Conservation (phyloP, 78 protist genomes). For the Dictyostelium capitatum region DNA sequence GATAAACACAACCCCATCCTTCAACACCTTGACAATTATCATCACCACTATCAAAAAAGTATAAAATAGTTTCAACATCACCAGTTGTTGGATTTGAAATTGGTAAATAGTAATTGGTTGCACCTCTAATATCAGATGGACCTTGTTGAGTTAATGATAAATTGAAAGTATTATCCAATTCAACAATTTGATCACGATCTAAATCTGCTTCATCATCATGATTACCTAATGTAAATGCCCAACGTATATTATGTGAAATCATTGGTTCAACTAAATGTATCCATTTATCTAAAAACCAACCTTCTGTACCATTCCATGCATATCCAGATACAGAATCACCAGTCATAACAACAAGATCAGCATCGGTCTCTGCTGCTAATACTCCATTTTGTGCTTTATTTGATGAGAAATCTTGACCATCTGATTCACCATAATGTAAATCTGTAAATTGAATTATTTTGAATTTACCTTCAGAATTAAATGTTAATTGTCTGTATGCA, state of each 20-base stretch:
- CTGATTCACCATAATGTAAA: slow-evolving; percentile 81
- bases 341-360: slow-evolving; percentile 73
- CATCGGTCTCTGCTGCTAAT: slow-evolving; percentile 47
- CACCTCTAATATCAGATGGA: slow-evolving; percentile 24
- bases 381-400: slow-evolving; percentile 24
- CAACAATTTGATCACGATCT: slow-evolving; percentile 41
- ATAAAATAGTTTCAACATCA: slow-evolving; percentile 13
- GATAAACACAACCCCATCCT: slow-evolving; percentile 86
- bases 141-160: slow-evolving; percentile 44
- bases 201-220: slow-evolving; percentile 80
- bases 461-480: slow-evolving; percentile 50
- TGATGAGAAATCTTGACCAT: slow-evolving; percentile 19
- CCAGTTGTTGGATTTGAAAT: slow-evolving; percentile 20
- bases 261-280: slow-evolving; percentile 39
- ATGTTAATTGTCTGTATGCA: slow-evolving; percentile 20
- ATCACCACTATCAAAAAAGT: slow-evolving; percentile 64
- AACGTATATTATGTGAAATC: slow-evolving; percentile 22
- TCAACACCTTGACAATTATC: slow-evolving; percentile 75
- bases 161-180: slow-evolving; percentile 16
- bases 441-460: slow-evolving; percentile 80
- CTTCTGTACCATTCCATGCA: slow-evolving; percentile 62
- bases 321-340: slow-evolving; percentile 78
- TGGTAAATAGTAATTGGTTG: slow-evolving; percentile 62
- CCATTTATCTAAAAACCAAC: slow-evolving; percentile 44
- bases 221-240: slow-evolving; percentile 74